These are phyloP conservation scores for Cymodocea nodosa DNA, from an alignment of 116 monocot genomes.

Conservation along the genomic window DNA sequence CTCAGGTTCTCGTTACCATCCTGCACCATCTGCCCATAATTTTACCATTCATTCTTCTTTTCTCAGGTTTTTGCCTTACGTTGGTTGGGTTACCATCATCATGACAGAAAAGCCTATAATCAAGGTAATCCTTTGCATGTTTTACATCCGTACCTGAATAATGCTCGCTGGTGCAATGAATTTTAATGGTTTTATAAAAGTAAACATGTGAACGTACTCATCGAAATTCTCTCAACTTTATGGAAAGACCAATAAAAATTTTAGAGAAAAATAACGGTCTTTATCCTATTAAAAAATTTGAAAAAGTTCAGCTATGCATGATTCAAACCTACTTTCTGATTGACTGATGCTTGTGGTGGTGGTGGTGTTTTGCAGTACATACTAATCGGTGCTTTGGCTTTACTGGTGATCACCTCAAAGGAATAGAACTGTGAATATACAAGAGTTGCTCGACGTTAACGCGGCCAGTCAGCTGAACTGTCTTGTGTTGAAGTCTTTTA, in stretches of 20 bases:
- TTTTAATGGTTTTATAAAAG: background rate
- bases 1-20: background rate
- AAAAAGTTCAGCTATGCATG: background rate
- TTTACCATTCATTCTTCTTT: background rate
- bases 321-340: background rate
- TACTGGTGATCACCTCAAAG: conserved; percentile 20
- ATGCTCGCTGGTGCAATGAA: background rate
- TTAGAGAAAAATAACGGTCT: too few species aligned
- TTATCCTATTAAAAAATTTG: too few species aligned
- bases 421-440: conserved; percentile 8
- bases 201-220: background rate
- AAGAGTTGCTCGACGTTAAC: background rate
- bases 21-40: background rate
- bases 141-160: background rate
- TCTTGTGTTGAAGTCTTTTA: background rate
- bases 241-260: too few species aligned
- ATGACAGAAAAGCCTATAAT: conserved; percentile 23
- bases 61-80: conserved; percentile 22
- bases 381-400: conserved; percentile 19
- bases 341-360: background rate
- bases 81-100: conserved; percentile 23
- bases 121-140: conserved; percentile 6
- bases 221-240: too few species aligned
- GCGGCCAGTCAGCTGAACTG: too few species aligned
- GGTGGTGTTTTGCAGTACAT: conserved; percentile 11